phyloP scores from a whole-genome alignment of 2,329 filamentous ascomycete genomes.

The Alternaria consortialis region DNA sequence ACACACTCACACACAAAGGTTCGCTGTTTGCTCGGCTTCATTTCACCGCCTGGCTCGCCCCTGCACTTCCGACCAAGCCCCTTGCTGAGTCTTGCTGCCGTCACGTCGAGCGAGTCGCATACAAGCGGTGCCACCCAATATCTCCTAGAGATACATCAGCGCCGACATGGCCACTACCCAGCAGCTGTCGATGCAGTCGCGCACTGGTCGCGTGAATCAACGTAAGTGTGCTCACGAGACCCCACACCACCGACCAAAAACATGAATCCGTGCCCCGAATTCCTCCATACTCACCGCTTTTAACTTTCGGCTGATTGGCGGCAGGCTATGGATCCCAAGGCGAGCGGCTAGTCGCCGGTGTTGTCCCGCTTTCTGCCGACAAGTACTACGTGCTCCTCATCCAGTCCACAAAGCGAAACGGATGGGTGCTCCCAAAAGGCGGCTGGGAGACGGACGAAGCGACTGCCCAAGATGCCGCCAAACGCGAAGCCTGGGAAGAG shows the following conservation, averaged over 20 bases:
- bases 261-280: constrained; percentile 19
- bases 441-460: constrained; percentile 97
- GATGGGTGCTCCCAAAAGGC: constrained; percentile 97
- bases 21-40: constrained; percentile 40
- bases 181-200: constrained; percentile 67
- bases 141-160: constrained; percentile 18
- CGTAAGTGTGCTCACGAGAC: constrained; percentile 66
- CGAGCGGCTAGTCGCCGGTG: constrained; percentile 92
- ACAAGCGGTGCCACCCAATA: constrained; percentile 10
- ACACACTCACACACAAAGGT: neutral
- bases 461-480: constrained; percentile 82
- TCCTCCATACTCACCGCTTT: constrained; percentile 8
- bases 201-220: constrained; percentile 80
- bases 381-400: constrained; percentile 91
- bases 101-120: constrained; percentile 27
- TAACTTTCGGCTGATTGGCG: constrained; percentile 22
- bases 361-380: constrained; percentile 88
- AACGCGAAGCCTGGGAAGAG: constrained; percentile 96
- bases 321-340: constrained; percentile 90
- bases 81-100: constrained; percentile 12
- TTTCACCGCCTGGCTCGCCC: constrained; percentile 35
- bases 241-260: constrained; percentile 1
- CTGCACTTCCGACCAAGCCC: constrained; percentile 26
- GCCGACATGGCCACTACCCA: constrained; percentile 56
- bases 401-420: constrained; percentile 87